Conservation (phyloP, 2,329 filamentous ascomycete genomes). For the Mariannaea sp. region DNA sequence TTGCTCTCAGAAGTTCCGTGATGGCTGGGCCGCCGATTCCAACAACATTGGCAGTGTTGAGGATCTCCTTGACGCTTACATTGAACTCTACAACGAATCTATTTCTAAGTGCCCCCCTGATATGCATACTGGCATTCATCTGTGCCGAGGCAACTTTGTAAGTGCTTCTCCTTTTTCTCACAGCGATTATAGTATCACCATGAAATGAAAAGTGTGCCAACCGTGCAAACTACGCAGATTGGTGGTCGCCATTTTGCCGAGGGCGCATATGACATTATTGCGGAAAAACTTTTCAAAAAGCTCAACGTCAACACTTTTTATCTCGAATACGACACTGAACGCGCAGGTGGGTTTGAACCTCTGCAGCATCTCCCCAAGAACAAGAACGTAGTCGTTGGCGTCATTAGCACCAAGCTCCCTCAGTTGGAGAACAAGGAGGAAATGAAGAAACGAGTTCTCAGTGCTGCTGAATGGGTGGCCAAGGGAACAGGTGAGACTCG, state of each 20-base stretch:
- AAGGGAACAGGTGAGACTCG: constrained; percentile 66
- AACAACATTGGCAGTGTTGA: constrained; percentile 69
- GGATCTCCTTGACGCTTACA: constrained; percentile 76
- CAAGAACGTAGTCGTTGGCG: constrained; percentile 67
- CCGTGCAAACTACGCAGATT: constrained; percentile 41
- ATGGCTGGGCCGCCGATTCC: constrained; percentile 69
- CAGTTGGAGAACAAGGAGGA: constrained; percentile 67
- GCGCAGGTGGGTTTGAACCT: constrained; percentile 69
- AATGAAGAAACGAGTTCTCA: constrained; percentile 62
- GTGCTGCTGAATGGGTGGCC: constrained; percentile 70
- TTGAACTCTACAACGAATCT: constrained; percentile 76
- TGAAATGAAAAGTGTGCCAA: too few relatives aligned
- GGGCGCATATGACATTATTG: constrained; percentile 69
- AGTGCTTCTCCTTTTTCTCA: background rate
- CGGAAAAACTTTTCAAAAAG: constrained; percentile 66
- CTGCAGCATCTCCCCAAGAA: constrained; percentile 62
- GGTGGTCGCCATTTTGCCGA: constrained; percentile 69
- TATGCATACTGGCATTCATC: constrained; percentile 77
- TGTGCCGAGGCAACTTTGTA: constrained; percentile 70
- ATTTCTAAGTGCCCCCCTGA: constrained; percentile 67
- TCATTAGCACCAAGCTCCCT: constrained; percentile 66
- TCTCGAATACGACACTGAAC: constrained; percentile 70
- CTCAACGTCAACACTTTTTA: constrained; percentile 70
- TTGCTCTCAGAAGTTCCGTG: constrained; percentile 72
- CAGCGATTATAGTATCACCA: background rate